Base-by-base conservation (phyloP, 495 filamentous ascomycete species). In the Daldinia loculata region DNA sequence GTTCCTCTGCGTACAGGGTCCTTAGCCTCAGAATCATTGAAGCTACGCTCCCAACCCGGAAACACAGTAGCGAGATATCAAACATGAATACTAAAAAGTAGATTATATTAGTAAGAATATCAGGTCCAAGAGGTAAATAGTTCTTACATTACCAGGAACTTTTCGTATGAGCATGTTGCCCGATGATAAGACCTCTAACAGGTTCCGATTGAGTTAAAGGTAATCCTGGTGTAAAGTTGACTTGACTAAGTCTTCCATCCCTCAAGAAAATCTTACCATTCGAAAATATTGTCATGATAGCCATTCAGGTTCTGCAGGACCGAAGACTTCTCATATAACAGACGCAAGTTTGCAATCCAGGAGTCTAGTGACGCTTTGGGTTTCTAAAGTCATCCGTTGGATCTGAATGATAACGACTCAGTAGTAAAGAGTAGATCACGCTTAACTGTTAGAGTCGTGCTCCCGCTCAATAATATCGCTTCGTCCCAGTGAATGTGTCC, bases 391-490 rank as follows among this genome's bases (percentile, higher is more conserved):
- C 17, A 48, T 59, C 24, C 26, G 34, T 6, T 27, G 32, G 6
- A 8, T 3, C n/a, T 55, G 17, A 51, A 48, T 17, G 1, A 19
- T 30, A 48, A 55, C 36, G 34, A 50, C 39, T 38, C 15, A 4
- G 38, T 24, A 53, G 3, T 60, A 50, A 26, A 17, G 39, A 60
- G 29, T 2, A 48, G 14, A n/a, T 27, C 50, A 43, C 41, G 48
- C 38, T 77, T 68, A 75, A 27, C 34, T 71, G 32, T 60, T 71
- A 62, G 70, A 78, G 22, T 77, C 76, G 24, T 75, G 75, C 14
- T 80, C 77, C 39, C 81, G 73, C 63, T 87, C 84, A 36, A 87
- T 86, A 15, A 90, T 89, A 69, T 89, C 88, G 43, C 82, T 80
- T 45, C 86, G 82, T 14, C 80, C 84, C n/a, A 90, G 67, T 1